Conservation (phyloP, 768 basidiomycete genomes). For the Crassisporium funariophilum region DNA sequence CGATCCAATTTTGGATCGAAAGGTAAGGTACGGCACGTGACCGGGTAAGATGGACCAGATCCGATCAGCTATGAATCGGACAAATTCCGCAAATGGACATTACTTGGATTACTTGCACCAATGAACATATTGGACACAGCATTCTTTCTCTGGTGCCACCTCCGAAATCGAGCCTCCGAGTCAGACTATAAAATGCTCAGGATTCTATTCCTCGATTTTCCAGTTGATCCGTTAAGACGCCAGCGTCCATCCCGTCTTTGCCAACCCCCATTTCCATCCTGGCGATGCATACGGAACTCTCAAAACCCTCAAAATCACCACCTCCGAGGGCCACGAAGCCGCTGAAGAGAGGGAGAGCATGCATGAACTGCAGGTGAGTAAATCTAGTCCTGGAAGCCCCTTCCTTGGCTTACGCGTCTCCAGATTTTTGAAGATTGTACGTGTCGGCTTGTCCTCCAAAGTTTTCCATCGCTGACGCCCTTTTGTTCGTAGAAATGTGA, state of each 20-base stretch:
- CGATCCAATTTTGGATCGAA: conserved; percentile 5
- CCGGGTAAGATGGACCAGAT: conserved; percentile 13
- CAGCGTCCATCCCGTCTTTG: conserved; percentile 21
- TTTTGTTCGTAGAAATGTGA: conserved; percentile 57
- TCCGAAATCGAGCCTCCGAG: conserved; percentile 25
- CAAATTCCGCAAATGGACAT: conserved; percentile 10
- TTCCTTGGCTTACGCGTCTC: conserved; percentile 6
- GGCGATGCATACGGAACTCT: conserved; percentile 42
- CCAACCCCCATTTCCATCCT: conserved; percentile 24
- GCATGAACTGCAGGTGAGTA: conserved; percentile 53
- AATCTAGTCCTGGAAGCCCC: not conserved
- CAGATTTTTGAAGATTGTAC: conserved; percentile 54
- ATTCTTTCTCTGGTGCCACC: too few species aligned
- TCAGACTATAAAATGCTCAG: conserved; percentile 39
- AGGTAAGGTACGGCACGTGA: conserved; percentile 21
- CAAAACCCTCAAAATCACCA: conserved; percentile 32
- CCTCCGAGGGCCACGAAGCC: conserved; percentile 40
- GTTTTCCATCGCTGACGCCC: conserved; percentile 2
- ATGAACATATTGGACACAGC: too few species aligned
- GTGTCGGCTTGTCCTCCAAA: conserved; percentile 17
- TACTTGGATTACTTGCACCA: too few species aligned
- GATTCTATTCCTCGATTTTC: conserved; percentile 20
- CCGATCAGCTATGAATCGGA: conserved; percentile 15
- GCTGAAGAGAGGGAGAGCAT: conserved; percentile 55
- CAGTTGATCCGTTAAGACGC: conserved; percentile 41